Conservation (phyloP, 2,329 filamentous ascomycete genomes). For the Cadophora sp. region DNA sequence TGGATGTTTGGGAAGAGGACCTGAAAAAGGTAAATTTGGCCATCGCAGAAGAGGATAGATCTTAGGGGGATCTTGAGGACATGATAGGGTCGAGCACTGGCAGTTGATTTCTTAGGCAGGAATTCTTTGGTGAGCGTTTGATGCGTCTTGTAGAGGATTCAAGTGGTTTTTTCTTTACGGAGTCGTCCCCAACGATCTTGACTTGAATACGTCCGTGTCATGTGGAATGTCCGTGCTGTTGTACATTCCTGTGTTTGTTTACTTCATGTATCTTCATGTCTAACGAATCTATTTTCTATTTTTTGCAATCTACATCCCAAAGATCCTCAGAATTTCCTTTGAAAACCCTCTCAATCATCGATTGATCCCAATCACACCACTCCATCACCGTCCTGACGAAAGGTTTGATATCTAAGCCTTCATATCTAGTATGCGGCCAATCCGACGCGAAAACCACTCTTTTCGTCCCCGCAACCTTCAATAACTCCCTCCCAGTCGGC, state of each 20-base stretch:
- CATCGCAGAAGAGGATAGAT: no score
- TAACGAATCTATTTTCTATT: background rate
- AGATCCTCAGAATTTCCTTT: slow-evolving; percentile 62
- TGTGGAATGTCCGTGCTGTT: no score
- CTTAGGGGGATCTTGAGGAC: no score
- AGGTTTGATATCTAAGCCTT: slow-evolving; percentile 60
- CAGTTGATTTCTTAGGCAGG: no score
- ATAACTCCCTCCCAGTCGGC: slow-evolving; percentile 56
- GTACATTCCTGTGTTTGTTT: background rate
- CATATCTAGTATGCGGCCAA: slow-evolving; percentile 70
- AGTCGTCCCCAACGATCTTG: no score
- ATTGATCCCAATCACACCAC: slow-evolving; percentile 56
- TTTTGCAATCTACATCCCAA: slow-evolving; percentile 43
- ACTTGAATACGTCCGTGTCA: no score
- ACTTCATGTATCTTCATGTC: background rate
- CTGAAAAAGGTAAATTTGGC: no score
- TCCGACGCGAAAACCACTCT: slow-evolving; percentile 63
- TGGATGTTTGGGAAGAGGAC: no score
- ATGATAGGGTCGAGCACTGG: no score
- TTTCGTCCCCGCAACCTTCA: slow-evolving; percentile 49
- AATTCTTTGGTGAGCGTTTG: no score
- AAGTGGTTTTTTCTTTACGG: no score
- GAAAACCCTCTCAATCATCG: slow-evolving; percentile 58
- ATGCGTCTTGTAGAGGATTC: no score
- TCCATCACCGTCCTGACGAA: slow-evolving; percentile 61